These are phyloP conservation scores for Acanthamoeba culbertsoni DNA, from an alignment of 208 protist species.

Conservation along the genomic window DNA sequence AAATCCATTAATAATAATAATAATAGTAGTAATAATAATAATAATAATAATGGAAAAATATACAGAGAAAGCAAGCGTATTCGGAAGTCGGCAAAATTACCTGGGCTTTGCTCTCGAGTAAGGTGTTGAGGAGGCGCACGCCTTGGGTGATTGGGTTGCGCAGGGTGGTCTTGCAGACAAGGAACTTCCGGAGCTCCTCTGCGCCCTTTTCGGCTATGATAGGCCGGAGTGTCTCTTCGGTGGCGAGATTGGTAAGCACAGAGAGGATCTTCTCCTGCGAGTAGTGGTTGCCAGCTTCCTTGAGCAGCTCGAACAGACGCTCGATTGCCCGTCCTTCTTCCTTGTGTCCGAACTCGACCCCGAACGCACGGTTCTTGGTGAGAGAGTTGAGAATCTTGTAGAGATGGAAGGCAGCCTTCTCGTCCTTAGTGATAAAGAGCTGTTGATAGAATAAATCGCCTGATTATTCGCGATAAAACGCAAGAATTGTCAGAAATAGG, in stretches of 20 bases:
- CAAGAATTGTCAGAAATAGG: too few relatives aligned
- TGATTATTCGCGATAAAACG: neutral
- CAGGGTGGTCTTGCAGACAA: neutral
- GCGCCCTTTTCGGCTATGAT: neutral
- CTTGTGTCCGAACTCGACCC: neutral
- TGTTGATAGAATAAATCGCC: neutral
- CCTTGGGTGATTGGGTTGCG: neutral
- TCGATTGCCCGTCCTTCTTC: neutral
- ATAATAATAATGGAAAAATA: too few relatives aligned
- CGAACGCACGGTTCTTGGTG: neutral
- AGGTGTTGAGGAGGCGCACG: neutral
- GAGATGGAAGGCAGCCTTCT: neutral
- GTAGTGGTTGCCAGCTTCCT: neutral
- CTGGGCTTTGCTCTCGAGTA: neutral
- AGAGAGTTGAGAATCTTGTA: constrained; percentile 27
- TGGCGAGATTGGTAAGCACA: neutral
- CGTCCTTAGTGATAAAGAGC: neutral
- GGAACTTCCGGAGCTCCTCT: neutral
- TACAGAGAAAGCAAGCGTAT: too few relatives aligned
- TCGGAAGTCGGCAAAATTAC: neutral
- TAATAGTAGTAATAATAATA: neutral
- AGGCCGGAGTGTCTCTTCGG: neutral
- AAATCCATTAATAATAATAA: too few relatives aligned
- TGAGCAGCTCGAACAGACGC: neutral
- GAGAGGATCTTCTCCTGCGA: neutral